Base-by-base conservation (phyloP, 176 grass and related monocot genomes). In the Eleusine coracana region DNA sequence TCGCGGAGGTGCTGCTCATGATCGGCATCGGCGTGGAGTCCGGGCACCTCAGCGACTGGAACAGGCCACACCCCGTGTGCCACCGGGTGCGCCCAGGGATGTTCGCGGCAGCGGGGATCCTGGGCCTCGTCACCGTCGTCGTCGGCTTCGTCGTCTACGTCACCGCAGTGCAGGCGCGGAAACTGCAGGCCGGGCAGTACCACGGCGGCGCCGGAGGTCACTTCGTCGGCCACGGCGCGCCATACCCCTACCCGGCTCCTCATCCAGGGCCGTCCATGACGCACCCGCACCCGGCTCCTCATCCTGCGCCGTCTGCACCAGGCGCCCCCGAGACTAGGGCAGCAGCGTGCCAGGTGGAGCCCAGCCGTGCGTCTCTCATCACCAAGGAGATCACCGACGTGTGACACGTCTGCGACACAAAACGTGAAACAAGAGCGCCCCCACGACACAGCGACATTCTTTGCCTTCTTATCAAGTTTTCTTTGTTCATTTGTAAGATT, bases 1-100 rank as follows among this genome's bases (percentile, higher is more conserved):
- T 96, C 17, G 97, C 93, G 14, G 91, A 96, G 89, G 85, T 94
- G 46, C 87, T 99, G 71, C 87, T 99, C 39, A 90, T 96, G 80
- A 96, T 96, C 25, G 89, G 97, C 44, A 92, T 99, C 74, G 89
- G 89, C 48, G 87, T 96, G 27, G 97, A 96, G 83, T 96, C 93
- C 0, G 89, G 89, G 2, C 89, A 99, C 73, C 34, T 99, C 45
- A 96, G 71, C 84, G 82, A 96, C 56, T 99, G 93, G 97, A 61
- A 29, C 38, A 92, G 75, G 71, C 91, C 97, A 16, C 89, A 88
- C 67, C 74, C 84, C 5, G 83, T 60, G 41, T 99, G 97, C 87
- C 97, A 94, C 76, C 77, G 84, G 10, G 85, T 95, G 63, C 86
- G 91, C 34, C 97, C 97, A 0, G 97, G 91, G 18, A 70, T 94